These are phyloP conservation scores for Euphorbia peplus DNA, from an alignment of 345 rosid genomes.

Conservation along the genomic window DNA sequence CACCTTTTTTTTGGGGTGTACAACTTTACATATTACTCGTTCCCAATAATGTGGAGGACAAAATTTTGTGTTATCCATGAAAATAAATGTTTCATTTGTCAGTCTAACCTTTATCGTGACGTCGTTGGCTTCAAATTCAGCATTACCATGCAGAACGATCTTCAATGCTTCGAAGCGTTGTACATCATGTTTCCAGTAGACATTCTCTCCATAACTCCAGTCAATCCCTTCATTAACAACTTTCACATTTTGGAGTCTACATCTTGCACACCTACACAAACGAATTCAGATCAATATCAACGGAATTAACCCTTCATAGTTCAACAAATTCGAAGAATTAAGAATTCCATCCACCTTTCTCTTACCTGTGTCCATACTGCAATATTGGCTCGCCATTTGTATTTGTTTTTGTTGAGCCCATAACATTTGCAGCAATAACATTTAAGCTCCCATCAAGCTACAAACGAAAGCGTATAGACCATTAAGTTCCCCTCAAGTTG, in stretches of 20 bases:
- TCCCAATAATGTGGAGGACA: too few relatives aligned
- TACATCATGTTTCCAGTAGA: constrained; percentile 86
- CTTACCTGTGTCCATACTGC: constrained; percentile 71
- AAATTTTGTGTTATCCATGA: too few relatives aligned
- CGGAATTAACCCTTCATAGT: background rate
- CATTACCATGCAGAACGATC: constrained; percentile 78
- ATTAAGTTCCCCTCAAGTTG: background rate
- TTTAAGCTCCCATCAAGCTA: constrained; percentile 89
- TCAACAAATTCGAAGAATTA: constrained; percentile 11
- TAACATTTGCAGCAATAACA: constrained; percentile 60
- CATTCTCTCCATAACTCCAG: constrained; percentile 64
- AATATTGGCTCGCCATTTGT: constrained; percentile 57
- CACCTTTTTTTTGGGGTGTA: too few relatives aligned
- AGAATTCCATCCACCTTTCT: constrained; percentile 2
- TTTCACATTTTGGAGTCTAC: constrained; percentile 67
- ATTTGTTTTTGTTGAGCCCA: constrained; percentile 59
- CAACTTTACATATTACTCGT: too few relatives aligned
- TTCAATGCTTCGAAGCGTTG: constrained; percentile 58
- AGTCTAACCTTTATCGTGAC: constrained; percentile 65
- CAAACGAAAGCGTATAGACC: constrained; percentile 25
- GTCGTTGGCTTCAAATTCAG: constrained; percentile 81
- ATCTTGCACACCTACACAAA: constrained; percentile 74
- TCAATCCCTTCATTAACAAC: constrained; percentile 74
- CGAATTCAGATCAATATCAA: constrained; percentile 5
- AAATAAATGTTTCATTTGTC: background rate